These are phyloP conservation scores for Solanum appendiculatum DNA, from an alignment of 257 asterid species.

Conservation along the genomic window DNA sequence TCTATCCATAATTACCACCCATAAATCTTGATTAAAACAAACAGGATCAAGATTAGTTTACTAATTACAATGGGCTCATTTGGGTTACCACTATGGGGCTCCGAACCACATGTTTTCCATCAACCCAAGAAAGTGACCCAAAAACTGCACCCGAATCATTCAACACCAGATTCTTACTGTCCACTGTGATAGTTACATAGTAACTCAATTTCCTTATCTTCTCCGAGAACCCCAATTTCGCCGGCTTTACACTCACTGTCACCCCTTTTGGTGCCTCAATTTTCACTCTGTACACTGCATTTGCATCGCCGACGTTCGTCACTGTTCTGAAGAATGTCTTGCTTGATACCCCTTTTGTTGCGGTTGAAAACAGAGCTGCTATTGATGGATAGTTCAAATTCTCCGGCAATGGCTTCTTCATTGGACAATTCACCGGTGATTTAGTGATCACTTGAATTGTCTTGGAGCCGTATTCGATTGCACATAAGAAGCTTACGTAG, in stretches of 20 bases:
- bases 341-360: conserved; percentile 32
- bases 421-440: conserved; percentile 59
- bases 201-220: conserved; percentile 45
- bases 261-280: conserved; percentile 78
- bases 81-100: conserved; percentile 84
- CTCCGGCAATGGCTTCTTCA: conserved; percentile 66
- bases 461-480: conserved; percentile 69
- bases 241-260: conserved; percentile 58
- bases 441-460: conserved; percentile 88
- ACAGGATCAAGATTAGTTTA: background rate
- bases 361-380: conserved; percentile 57
- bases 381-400: conserved; percentile 83
- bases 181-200: conserved; percentile 52
- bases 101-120: conserved; percentile 81
- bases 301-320: conserved; percentile 67
- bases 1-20: background rate
- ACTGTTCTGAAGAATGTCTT: conserved; percentile 69
- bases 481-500: conserved; percentile 73
- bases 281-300: conserved; percentile 37
- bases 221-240: conserved; percentile 57
- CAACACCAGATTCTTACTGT: conserved; percentile 46
- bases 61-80: conserved; percentile 57
- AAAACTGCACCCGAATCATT: conserved; percentile 73
- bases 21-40: background rate
- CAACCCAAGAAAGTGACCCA: conserved; percentile 80